phyloP scores from a whole-genome alignment of 352 stramenopile genomes.

The Globisporangium irregulare region DNA sequence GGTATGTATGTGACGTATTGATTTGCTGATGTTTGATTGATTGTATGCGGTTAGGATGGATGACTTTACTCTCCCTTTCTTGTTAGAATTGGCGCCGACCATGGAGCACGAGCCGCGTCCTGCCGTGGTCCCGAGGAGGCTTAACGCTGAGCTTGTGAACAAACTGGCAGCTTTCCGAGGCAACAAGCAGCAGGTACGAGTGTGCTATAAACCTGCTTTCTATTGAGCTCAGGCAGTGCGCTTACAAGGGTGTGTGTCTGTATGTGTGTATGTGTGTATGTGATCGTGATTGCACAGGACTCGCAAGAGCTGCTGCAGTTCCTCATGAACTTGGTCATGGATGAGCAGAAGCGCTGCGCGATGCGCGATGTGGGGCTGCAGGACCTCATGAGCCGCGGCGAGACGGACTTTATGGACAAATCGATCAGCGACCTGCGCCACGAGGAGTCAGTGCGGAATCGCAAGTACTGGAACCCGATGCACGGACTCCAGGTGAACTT shows the following conservation, averaged over 20 bases:
- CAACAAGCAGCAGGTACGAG: constrained; percentile 68
- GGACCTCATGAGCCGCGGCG: constrained; percentile 34
- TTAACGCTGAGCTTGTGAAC: constrained; percentile 63
- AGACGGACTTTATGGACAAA: constrained; percentile 18
- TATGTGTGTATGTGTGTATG: background rate
- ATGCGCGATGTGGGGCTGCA: constrained; percentile 53
- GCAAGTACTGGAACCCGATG: constrained; percentile 72
- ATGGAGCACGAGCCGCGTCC: constrained; percentile 28
- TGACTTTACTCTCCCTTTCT: background rate
- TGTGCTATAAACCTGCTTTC: background rate
- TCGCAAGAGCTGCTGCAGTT: constrained; percentile 86
- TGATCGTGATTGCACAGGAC: constrained; percentile 24
- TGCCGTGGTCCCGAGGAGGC: constrained; percentile 40
- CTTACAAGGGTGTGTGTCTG: background rate
- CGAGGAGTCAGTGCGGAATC: constrained; percentile 51
- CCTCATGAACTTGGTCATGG: constrained; percentile 76
- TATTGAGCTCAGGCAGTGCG: background rate
- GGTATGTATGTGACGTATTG: constrained; percentile 27
- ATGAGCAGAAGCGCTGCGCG: constrained; percentile 51
- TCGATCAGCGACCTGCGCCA: constrained; percentile 76
- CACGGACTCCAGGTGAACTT: constrained; percentile 79
- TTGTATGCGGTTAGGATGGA: background rate
- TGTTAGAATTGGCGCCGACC: constrained; percentile 29
- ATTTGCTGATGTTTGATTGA: background rate
- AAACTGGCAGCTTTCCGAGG: constrained; percentile 58